A percentile compares a stretch with the other conserved stretches of the same genome.
Conservation (phyloP, 108 stramenopile genomes). For the Tribonema minus region DNA sequence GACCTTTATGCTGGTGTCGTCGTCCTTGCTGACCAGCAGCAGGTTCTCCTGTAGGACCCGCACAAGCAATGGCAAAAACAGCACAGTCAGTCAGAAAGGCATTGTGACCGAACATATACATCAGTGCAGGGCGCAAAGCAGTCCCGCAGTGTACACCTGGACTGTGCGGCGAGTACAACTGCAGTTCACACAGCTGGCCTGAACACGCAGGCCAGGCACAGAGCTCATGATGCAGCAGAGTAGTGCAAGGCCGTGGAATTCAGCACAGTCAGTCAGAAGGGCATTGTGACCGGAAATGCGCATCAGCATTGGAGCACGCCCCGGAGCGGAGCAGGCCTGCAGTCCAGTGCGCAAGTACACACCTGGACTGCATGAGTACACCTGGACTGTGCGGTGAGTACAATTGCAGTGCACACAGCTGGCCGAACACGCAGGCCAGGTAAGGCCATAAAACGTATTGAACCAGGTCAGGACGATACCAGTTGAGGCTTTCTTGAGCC, state of each 20-base stretch:
- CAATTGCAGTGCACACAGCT: not conserved
- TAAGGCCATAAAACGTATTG: too few relatives aligned
- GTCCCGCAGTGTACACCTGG: not conserved
- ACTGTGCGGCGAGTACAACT: not conserved
- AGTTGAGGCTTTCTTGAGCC: too few relatives aligned
- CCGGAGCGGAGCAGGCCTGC: not conserved
- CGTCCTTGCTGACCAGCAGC: conserved; percentile 1
- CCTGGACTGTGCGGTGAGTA: not conserved
- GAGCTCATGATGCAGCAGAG: too few relatives aligned
- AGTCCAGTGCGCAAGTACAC: too few relatives aligned
- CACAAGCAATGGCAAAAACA: too few relatives aligned
- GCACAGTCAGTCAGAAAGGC: not conserved
- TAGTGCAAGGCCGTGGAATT: too few relatives aligned
- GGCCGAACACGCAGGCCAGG: too few relatives aligned
- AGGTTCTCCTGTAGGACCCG: not conserved
- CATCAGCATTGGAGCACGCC: not conserved
- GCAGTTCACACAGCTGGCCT: too few relatives aligned
- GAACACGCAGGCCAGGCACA: too few relatives aligned
- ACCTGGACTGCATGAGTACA: too few relatives aligned
- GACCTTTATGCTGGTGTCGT: not conserved
- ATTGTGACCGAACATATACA: not conserved
- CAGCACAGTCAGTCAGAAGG: not conserved
- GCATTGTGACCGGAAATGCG: not conserved
- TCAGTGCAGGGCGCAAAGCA: not conserved
- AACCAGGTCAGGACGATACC: too few relatives aligned